These are phyloP conservation scores for Cocos nucifera DNA, from an alignment of 176 grass and related monocot species.

Conservation along the genomic window DNA sequence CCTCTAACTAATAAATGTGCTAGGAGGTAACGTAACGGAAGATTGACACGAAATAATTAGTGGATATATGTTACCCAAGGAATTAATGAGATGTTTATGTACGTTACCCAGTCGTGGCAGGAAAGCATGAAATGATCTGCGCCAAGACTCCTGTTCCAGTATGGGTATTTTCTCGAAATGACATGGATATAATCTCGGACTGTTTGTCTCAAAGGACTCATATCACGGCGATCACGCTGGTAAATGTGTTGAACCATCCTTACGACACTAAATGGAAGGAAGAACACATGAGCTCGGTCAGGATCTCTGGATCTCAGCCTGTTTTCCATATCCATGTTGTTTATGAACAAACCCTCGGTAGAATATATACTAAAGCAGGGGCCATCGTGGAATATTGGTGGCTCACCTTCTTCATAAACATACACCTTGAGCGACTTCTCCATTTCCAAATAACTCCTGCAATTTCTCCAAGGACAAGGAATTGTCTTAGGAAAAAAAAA, in stretches of 20 bases:
- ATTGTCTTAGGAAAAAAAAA: background rate
- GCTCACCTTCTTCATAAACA: conserved; percentile 85
- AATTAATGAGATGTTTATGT: background rate
- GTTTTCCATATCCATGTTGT: conserved; percentile 52
- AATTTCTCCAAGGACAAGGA: background rate
- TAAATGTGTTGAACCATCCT: conserved; percentile 86
- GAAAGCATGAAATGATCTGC: conserved; percentile 93
- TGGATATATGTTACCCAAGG: too few relatives aligned
- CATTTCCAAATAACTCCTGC: conserved; percentile 91
- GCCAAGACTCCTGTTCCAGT: conserved; percentile 74
- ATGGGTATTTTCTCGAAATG: conserved; percentile 43
- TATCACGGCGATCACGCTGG: conserved; percentile 31
- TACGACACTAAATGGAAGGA: conserved; percentile 81
- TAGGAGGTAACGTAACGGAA: too few relatives aligned
- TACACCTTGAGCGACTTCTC: conserved; percentile 76
- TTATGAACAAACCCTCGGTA: conserved; percentile 80
- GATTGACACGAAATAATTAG: too few relatives aligned
- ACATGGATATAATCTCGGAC: conserved; percentile 59
- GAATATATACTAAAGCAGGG: conserved; percentile 89
- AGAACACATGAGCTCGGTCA: conserved; percentile 50
- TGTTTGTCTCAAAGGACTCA: conserved; percentile 43
- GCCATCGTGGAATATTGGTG: conserved; percentile 89
- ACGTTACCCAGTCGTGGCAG: conserved; percentile 79
- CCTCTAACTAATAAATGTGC: too few relatives aligned
- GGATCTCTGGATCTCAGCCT: conserved; percentile 44